phyloP scores from a whole-genome alignment of 2,329 filamentous ascomycete genomes.

The Arthrobotrys sinensis region DNA sequence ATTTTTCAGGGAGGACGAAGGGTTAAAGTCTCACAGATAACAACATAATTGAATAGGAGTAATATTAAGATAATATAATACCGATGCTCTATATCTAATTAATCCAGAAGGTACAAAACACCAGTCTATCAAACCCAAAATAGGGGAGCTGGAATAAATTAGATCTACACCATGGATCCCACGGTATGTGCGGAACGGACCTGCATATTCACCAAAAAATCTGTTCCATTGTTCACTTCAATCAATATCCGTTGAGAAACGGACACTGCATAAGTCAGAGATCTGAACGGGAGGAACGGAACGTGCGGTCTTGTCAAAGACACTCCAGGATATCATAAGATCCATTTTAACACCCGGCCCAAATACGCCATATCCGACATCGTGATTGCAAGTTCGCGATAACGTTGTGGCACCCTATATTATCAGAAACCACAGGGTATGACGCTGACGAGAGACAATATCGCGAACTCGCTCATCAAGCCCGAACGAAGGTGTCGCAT shows the following conservation, averaged over 20 bases:
- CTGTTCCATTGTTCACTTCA: background rate
- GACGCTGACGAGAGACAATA: slow-evolving; percentile 13
- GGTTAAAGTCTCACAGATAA: slow-evolving; percentile 8
- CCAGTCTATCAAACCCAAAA: slow-evolving; percentile 1
- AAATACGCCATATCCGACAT: background rate
- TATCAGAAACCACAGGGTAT: slow-evolving; percentile 11
- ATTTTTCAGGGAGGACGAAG: background rate
- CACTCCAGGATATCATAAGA: background rate
- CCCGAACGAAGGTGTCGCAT: slow-evolving; percentile 26
- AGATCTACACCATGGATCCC: slow-evolving; percentile 21
- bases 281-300: slow-evolving; percentile 10
- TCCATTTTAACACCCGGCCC: background rate
- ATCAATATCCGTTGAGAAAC: background rate
- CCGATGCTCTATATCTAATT: background rate
- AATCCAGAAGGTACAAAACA: background rate
- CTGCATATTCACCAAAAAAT: slow-evolving; percentile 5
- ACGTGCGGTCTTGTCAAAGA: slow-evolving; percentile 5
- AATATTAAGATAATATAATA: slow-evolving; percentile 3
- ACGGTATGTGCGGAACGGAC: slow-evolving; percentile 15
- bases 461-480: slow-evolving; percentile 13
- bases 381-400: background rate
- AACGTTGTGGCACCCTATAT: background rate
- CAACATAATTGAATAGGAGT: slow-evolving; percentile 1
- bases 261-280: background rate
- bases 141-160: slow-evolving; percentile 32